A percentile compares a stretch with the other conserved stretches of the same genome.
phyloP scores from a whole-genome alignment of 2,329 filamentous ascomycete species.

The Aspergillus sergii region DNA sequence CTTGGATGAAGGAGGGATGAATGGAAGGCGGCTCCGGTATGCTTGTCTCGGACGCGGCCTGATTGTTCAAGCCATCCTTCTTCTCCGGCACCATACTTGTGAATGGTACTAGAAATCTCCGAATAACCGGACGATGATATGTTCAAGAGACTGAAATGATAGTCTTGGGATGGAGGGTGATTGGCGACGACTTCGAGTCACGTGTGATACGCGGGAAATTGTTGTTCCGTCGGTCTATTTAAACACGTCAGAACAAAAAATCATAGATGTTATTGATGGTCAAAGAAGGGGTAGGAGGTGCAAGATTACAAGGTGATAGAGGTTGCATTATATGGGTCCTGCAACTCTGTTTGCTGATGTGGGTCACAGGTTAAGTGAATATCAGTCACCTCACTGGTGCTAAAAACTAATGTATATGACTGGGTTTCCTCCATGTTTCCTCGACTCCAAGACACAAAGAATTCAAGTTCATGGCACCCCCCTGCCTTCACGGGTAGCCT shows the following conservation, averaged over 20 bases:
- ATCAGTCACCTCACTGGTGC: neutral
- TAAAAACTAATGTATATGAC: neutral
- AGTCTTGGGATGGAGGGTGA: constrained; percentile 12
- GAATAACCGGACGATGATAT: constrained; percentile 3
- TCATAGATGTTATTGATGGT: neutral
- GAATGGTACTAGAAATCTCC: neutral
- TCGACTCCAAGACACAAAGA: neutral
- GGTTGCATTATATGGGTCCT: too few relatives aligned
- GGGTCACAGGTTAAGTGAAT: neutral
- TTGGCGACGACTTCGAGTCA: neutral
- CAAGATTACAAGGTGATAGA: too few relatives aligned
- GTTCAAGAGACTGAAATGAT: constrained; percentile 6
- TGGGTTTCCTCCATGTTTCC: neutral
- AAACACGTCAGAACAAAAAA: neutral
- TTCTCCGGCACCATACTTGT: constrained; percentile 26
- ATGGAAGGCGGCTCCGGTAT: constrained; percentile 46
- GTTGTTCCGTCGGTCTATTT: neutral
- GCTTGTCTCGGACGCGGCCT: constrained; percentile 14
- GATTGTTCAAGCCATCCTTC: constrained; percentile 19
- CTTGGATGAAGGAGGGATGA: constrained; percentile 65
- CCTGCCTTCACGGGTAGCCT: constrained; percentile 64
- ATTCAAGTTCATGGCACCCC: constrained; percentile 62
- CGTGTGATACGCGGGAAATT: neutral
- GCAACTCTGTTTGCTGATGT: neutral
- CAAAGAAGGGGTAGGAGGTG: too few relatives aligned